A percentile compares a stretch with the other conserved stretches of the same genome.
Evolutionary conservation across 371 early-diverging fungal genomes (phyloP).

Genomic region (Sporodiniella umbellata): DNA sequence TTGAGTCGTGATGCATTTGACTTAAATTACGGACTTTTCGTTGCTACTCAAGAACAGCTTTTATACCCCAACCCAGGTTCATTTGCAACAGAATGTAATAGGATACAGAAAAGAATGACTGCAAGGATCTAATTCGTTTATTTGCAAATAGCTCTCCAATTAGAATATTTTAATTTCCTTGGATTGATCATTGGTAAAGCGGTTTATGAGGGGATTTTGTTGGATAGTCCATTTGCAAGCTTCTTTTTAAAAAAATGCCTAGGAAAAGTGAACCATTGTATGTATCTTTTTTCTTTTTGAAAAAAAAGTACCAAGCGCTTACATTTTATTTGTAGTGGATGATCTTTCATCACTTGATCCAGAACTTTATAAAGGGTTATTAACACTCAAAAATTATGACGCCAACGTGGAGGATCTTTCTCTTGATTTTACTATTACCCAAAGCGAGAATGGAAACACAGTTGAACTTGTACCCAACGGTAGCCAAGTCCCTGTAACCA

Average conservation of each 20-base stretch:
- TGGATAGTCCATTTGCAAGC: constrained; percentile 90
- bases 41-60: constrained; percentile 69
- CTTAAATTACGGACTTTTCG: constrained; percentile 75
- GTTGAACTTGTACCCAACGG: constrained; percentile 82
- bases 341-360: constrained; percentile 89
- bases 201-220: constrained; percentile 87
- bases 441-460: constrained; percentile 57
- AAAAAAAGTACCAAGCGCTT: not conserved
- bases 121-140: not conserved
- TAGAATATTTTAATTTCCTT: constrained; percentile 78
- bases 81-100: constrained; percentile 53
- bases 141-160: constrained; percentile 41
- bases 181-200: constrained; percentile 95
- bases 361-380: constrained; percentile 79
- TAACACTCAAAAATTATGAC: constrained; percentile 77
- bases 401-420: constrained; percentile 75
- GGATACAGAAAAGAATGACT: constrained; percentile 5
- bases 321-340: constrained; percentile 51
- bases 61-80: constrained; percentile 79
- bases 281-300: constrained; percentile 14
- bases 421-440: constrained; percentile 78
- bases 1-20: constrained; percentile 83
- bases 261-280: constrained; percentile 66
- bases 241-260: constrained; percentile 92
- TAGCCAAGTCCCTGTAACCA: constrained; percentile 73